These are phyloP conservation scores for Diaporthe sp. DNA, from an alignment of 2,329 filamentous ascomycete species.

Conservation along the genomic window DNA sequence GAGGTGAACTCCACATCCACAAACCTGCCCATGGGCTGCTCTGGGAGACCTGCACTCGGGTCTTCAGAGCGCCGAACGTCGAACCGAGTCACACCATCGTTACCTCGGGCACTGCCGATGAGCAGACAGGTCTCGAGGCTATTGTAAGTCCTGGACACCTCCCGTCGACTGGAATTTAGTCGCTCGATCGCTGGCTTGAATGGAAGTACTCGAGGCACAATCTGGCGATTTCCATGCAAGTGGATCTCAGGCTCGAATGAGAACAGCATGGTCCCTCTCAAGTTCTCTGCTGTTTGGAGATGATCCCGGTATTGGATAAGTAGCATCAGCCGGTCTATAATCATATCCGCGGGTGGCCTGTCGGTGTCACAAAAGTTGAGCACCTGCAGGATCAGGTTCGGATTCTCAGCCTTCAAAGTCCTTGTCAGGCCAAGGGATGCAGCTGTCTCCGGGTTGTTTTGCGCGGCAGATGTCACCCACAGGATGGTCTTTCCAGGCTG, in stretches of 20 bases:
- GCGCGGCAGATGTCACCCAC: constrained; percentile 44
- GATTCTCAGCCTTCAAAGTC: constrained; percentile 45
- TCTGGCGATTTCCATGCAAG: constrained; percentile 44
- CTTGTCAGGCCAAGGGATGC: constrained; percentile 47
- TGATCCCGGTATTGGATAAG: neutral
- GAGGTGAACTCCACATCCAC: constrained; percentile 52
- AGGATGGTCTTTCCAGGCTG: constrained; percentile 43
- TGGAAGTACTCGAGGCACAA: constrained; percentile 52
- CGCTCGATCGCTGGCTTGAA: constrained; percentile 51
- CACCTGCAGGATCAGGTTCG: constrained; percentile 44
- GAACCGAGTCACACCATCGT: constrained; percentile 38
- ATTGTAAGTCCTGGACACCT: constrained; percentile 46
- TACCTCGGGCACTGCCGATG: constrained; percentile 31
- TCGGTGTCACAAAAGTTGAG: constrained; percentile 42
- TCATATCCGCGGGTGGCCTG: neutral
- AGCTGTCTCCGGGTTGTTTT: constrained; percentile 41
- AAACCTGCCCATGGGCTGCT: neutral
- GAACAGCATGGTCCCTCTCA: constrained; percentile 31
- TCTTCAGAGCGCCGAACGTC: constrained; percentile 30
- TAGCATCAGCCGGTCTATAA: neutral
- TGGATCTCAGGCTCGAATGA: constrained; percentile 52
- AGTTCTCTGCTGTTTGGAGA: neutral
- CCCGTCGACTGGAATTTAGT: constrained; percentile 50
- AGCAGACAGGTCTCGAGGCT: constrained; percentile 47
- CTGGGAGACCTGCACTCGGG: accelerated